Evolutionary conservation across 768 basidiomycete genomes (phyloP).

Genomic region (Rhodotorula toruloides): DNA sequence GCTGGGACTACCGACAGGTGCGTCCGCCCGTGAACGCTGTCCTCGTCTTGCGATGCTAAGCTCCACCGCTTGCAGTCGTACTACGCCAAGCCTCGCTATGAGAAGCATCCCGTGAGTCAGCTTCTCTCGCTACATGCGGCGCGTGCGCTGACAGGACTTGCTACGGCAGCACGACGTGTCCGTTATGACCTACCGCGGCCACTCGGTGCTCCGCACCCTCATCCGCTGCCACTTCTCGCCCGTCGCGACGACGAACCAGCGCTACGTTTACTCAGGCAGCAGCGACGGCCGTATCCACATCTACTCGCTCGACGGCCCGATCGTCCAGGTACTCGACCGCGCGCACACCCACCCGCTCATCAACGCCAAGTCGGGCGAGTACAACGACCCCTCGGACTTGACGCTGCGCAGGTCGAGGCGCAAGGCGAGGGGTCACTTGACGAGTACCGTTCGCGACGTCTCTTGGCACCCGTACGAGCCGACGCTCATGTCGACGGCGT

Average conservation of each 20-base stretch:
- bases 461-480: constrained; percentile 93
- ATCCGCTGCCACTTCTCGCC: constrained; percentile 97
- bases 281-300: constrained; percentile 82
- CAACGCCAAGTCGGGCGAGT: constrained; percentile 34
- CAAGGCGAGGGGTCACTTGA: constrained; percentile 42
- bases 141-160: not conserved
- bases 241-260: constrained; percentile 74
- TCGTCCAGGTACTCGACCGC: constrained; percentile 79
- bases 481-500: constrained; percentile 83
- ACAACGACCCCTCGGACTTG: constrained; percentile 62
- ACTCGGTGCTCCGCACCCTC: constrained; percentile 79
- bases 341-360: constrained; percentile 64
- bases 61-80: no score
- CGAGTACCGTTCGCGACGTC: constrained; percentile 76
- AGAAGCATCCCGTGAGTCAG: constrained; percentile 19
- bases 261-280: constrained; percentile 92
- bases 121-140: not conserved
- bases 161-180: constrained; percentile 31
- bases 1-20: constrained; percentile 9
- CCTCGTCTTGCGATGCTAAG: no score
- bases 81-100: constrained; percentile 22
- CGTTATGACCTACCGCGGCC: constrained; percentile 74
- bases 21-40: no score
- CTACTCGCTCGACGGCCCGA: constrained; percentile 85
- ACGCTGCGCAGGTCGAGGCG: constrained; percentile 1